Evolutionary conservation across 2,329 filamentous ascomycete species (phyloP).

Genomic region (Didymella pomorum): DNA sequence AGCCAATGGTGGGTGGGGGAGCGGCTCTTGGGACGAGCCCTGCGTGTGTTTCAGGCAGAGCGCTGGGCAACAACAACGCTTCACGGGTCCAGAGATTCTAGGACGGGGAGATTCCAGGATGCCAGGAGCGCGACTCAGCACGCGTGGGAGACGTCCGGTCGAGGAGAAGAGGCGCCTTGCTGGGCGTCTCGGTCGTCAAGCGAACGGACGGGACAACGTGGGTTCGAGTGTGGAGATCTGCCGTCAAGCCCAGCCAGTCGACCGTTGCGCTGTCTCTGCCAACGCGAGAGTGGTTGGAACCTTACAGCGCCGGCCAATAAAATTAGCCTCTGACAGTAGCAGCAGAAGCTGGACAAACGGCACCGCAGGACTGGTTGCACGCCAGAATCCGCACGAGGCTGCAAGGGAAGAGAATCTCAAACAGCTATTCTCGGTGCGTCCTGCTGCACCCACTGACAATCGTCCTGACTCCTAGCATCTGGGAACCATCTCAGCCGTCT

Average conservation of each 20-base stretch:
- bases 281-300: neutral
- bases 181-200: conserved; percentile 15
- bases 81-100: conserved; percentile 3
- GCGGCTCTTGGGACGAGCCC: conserved; percentile 12
- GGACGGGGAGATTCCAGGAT: neutral
- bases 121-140: conserved; percentile 2
- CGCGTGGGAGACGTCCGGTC: conserved; percentile 12
- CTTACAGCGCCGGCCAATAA: neutral
- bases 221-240: conserved; percentile 21
- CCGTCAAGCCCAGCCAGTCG: neutral
- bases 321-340: neutral
- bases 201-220: conserved; percentile 19
- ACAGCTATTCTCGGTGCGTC: conserved; percentile 4
- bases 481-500: neutral
- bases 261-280: conserved; percentile 5
- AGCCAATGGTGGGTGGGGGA: conserved; percentile 15
- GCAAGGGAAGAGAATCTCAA: conserved; percentile 16
- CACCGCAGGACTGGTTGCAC: conserved; percentile 4
- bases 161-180: conserved; percentile 10
- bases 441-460: neutral
- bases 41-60: conserved; percentile 20
- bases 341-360: conserved; percentile 3
- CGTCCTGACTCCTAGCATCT: neutral
- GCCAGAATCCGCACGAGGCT: conserved; percentile 8
- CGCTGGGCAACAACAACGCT: conserved; percentile 1